Evolutionary conservation across 2,329 filamentous ascomycete species (phyloP), one percentile per base, ranked within the genome.

Genomic region (Thermoascus crustaceus): DNA sequence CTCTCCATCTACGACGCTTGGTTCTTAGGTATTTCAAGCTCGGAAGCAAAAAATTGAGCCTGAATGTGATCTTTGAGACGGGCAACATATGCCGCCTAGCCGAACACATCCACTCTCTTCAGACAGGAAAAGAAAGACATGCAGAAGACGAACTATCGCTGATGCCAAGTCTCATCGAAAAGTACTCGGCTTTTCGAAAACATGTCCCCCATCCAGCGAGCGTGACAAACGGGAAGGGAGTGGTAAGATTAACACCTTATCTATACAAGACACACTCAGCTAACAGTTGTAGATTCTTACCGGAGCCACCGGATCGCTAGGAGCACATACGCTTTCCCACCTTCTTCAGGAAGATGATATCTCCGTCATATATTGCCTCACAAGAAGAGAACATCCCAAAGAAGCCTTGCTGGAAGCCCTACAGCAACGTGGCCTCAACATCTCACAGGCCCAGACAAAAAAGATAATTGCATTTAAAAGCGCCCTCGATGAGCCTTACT

Each of bases 161-260:
- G 27, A 72, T 69, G 66, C 46, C 58, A 17, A 49, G 57, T 2
- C 49, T 76, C 31, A 66, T 73, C 9, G 48, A 64, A 5, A 57
- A 67, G 35, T 71, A 70, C 39, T 61, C 67, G 9, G 43, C 46
- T 2, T 73, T 72, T 42, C 39, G 51, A n/a, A 29, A 31, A 20
- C 50, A 55, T 19, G 38, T 32, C 1, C 45, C 49, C 1, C 44
- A 52, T 20, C 35, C 43, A 6, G 48, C 53, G 6, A 31, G 37
- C 25, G 53, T 56, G 25, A 13, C 43, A 1, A 36, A 11, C 2
- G 34, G 17, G 1, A 47, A 43, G 5, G 43, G 47, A 17, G 51
- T 54, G 17, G 54, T 57, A 41, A 35, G 52, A 19, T n/a, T 20
- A 14, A 10, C 25, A 34, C 18, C n/a, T 11, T 16, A 18, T 9